Conservation (phyloP, 2,329 filamentous ascomycete species). For the Penicillium decumbens region DNA sequence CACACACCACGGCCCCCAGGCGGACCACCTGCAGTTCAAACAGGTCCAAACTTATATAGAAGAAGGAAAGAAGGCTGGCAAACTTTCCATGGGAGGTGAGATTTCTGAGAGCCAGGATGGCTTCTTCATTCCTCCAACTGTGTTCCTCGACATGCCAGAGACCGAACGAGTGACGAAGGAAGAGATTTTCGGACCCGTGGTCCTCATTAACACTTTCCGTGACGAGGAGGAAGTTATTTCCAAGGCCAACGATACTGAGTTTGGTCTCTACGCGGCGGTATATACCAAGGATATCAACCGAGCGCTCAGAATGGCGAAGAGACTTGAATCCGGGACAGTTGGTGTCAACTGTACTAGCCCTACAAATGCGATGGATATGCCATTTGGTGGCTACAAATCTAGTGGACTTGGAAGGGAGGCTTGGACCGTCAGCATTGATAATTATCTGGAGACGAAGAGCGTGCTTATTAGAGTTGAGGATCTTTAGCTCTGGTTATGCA, state of each 20-base stretch:
- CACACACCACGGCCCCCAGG: slow-evolving; percentile 82
- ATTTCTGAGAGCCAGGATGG: slow-evolving; percentile 65
- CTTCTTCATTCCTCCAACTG: slow-evolving; percentile 85
- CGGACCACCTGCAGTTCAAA: slow-evolving; percentile 77
- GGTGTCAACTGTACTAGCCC: slow-evolving; percentile 65
- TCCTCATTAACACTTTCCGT: slow-evolving; percentile 68
- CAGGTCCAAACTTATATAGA: slow-evolving; percentile 75
- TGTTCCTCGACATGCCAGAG: slow-evolving; percentile 69
- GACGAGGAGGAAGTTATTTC: slow-evolving; percentile 65
- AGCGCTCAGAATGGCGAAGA: slow-evolving; percentile 67
- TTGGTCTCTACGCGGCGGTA: slow-evolving; percentile 68
- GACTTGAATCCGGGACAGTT: slow-evolving; percentile 60
- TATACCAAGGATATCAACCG: slow-evolving; percentile 75
- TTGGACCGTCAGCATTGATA: slow-evolving; percentile 12
- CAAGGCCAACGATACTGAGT: slow-evolving; percentile 67
- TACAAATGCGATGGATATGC: slow-evolving; percentile 48
- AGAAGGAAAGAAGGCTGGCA: slow-evolving; percentile 60
- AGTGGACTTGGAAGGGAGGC: slow-evolving; percentile 16
- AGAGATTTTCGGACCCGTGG: slow-evolving; percentile 77
- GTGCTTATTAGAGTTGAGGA: slow-evolving; percentile 12
- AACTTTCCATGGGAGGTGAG: slow-evolving; percentile 61
- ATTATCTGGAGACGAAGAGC: slow-evolving; percentile 15
- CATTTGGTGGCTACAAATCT: slow-evolving; percentile 34
- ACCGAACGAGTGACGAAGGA: slow-evolving; percentile 68
- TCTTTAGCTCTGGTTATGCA: neutral